Base-by-base conservation (phyloP, 768 basidiomycete genomes). In the Kwoniella mangroviensis region DNA sequence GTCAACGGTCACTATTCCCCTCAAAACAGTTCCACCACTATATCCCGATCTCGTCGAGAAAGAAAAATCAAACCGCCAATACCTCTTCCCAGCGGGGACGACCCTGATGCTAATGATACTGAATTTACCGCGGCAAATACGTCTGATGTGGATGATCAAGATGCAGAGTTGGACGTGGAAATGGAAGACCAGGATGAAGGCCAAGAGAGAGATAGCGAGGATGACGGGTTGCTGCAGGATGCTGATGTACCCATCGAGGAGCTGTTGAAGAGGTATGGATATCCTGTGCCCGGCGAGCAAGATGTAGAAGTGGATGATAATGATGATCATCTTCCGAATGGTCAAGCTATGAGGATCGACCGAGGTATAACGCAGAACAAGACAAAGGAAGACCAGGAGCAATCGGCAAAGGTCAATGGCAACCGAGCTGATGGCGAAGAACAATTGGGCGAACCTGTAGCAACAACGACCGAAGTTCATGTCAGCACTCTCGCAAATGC, bases 211-310 rank as follows among this genome's bases (percentile, higher is more conserved):
- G 82, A 84, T 40, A 80, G 77, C 53, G 84, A 85, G 69, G 83
- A 85, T 72, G 82, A 78, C 17, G 85, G 83, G 0, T 73, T 85
- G 4, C 68, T 81, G 41, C 80, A 81, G 7, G 85, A 86, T 70
- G 84, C 84, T 1, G 83, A 85, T 63, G 62, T 86, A 40, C 84
- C 85, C 2, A 84, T 85, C 54, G 85, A 85, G 58, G 84, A 84
- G 71, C 71, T 86, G 5, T 67, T 85, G 42, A 72, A 76, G 43
- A 72, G 82, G 24, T 84, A 85, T 57, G 83, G 84, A 1, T 84
- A 85, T 75, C 73, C 70, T 1, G 66, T 68, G 4, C 68, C 68
- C 13, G 63, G 28, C 41, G 57, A 58, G 43, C 1, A 42, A 19
- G 69, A 60, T 17, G 63, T 62, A 41, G 61, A 26, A 5, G 53